Base-by-base conservation (phyloP, 2,329 filamentous ascomycete species). In the Paracoccidioides brasiliensis region DNA sequence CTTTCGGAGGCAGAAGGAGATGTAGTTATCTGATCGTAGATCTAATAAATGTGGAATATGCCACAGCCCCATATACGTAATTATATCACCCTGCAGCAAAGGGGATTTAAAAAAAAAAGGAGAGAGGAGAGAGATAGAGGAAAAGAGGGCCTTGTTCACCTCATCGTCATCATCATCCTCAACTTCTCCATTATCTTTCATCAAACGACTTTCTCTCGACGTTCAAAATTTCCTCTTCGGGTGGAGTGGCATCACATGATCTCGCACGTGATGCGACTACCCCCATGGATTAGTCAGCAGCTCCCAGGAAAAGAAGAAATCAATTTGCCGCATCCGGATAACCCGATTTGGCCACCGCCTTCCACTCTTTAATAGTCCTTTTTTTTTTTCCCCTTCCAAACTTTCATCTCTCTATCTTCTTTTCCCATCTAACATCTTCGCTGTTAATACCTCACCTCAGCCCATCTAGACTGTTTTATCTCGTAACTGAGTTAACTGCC, bases 371-470 rank as follows among this genome's bases (percentile, higher is more conserved):
- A 55, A 54, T 22, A 22, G 22, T 22, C 52, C 42, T 46, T 44
- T 40, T 59, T 60, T 57, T 43, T 60, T 58, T 50, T 59, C 56
- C 57, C 59, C 61, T 61, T 58, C 52, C 53, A 54, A 52, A 59
- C 57, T 59, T 61, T 62, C 57, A 22, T 60, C 59, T 56, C 45
- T 50, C 45, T 46, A 51, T 50, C 42, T 53, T 53, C 43, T 45
- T 40, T 50, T 40, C 15, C 46, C 15, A 7, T 32, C 14, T 10
- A 12, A 37, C 46, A 12, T 38, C 46, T 50, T 38, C 46, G 37
- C 9, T 38, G 4, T 28, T 33, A 38, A 32, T 33, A 45, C 37
- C 42, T 43, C 35, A 35, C 42, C 7, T 32, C 45, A 33, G 40
- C 15, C 53, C 32, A 50, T 49, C 55, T 15, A 51, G 50, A 50